Percentiles rank a stretch among this genome's conserved stretches.
Conservation (phyloP, 2,329 filamentous ascomycete genomes). For the Spiromastix sp. region DNA sequence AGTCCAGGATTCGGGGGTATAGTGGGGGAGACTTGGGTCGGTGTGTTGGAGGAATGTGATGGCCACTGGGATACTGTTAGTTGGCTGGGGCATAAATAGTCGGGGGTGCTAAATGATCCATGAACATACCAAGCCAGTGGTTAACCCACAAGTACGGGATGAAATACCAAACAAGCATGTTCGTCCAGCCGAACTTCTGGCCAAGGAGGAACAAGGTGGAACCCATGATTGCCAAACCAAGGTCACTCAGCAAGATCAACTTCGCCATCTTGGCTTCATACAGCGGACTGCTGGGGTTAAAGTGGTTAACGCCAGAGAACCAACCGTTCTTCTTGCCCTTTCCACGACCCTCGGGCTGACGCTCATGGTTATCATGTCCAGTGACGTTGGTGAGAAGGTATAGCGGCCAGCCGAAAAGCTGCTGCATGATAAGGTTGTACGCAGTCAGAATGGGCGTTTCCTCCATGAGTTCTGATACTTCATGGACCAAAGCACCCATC, state of each 20-base stretch:
- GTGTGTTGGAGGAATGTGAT: constrained; percentile 98
- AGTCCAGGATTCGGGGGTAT: constrained; percentile 77
- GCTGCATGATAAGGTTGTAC: constrained; percentile 65
- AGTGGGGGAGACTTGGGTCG: constrained; percentile 87
- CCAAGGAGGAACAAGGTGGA: constrained; percentile 57
- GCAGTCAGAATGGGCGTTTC: constrained; percentile 84
- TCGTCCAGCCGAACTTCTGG: constrained; percentile 69
- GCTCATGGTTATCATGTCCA: constrained; percentile 88
- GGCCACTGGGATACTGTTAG: constrained; percentile 52
- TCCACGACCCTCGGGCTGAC: constrained; percentile 85
- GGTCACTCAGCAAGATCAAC: constrained; percentile 74
- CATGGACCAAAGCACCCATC: constrained; percentile 63
- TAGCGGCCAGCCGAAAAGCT: constrained; percentile 85
- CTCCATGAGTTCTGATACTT: constrained; percentile 81
- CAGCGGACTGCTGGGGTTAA: constrained; percentile 74
- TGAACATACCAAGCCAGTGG: constrained; percentile 85
- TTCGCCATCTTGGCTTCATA: constrained; percentile 88
- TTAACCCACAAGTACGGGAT: constrained; percentile 95
- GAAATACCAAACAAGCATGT: constrained; percentile 90
- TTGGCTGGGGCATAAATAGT: not conserved
- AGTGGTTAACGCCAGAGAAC: constrained; percentile 83
- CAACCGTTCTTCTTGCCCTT: constrained; percentile 82
- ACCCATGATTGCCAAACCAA: constrained; percentile 60
- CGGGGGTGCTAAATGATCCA: constrained; percentile 10
- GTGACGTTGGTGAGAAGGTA: constrained; percentile 90